phyloP scores from a whole-genome alignment of 352 stramenopile genomes.

The Phytophthora palmivora region DNA sequence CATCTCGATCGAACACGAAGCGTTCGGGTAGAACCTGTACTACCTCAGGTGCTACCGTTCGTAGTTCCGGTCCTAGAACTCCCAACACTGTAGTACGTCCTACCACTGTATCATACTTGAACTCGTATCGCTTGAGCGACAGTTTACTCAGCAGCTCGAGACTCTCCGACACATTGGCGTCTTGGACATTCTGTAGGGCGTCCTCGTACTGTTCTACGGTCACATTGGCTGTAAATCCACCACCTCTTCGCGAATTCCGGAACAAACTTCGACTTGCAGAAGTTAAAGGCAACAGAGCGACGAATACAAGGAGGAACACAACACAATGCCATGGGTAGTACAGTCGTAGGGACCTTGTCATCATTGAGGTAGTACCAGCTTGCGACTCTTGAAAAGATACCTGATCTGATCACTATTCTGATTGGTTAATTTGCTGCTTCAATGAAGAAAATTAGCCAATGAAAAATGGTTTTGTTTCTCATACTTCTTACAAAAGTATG shows the following conservation, averaged over 20 bases:
- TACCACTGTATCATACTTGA: slow-evolving; percentile 81
- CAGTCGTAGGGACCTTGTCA: background rate
- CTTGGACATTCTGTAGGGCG: slow-evolving; percentile 51
- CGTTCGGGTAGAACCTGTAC: slow-evolving; percentile 73
- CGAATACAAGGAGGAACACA: background rate
- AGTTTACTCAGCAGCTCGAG: slow-evolving; percentile 56
- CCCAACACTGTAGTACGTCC: slow-evolving; percentile 71
- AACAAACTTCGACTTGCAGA: slow-evolving; percentile 25
- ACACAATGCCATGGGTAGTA: background rate
- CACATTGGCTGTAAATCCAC: slow-evolving; percentile 39
- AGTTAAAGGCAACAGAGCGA: background rate
- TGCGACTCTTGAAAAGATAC: background rate
- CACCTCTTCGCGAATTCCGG: slow-evolving; percentile 35
- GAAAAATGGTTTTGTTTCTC: no score
- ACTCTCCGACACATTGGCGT: slow-evolving; percentile 56
- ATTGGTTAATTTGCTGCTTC: no score
- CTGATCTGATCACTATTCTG: no score
- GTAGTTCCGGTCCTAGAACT: slow-evolving; percentile 66
- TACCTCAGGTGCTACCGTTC: slow-evolving; percentile 67
- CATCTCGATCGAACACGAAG: slow-evolving; percentile 56
- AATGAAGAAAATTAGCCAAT: no score
- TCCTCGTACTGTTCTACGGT: slow-evolving; percentile 58
- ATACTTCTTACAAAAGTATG: no score
- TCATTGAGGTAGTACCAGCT: background rate
- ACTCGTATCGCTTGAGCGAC: slow-evolving; percentile 73